Conservation (phyloP, 805 yeast species). For the Kazachstania africana region DNA sequence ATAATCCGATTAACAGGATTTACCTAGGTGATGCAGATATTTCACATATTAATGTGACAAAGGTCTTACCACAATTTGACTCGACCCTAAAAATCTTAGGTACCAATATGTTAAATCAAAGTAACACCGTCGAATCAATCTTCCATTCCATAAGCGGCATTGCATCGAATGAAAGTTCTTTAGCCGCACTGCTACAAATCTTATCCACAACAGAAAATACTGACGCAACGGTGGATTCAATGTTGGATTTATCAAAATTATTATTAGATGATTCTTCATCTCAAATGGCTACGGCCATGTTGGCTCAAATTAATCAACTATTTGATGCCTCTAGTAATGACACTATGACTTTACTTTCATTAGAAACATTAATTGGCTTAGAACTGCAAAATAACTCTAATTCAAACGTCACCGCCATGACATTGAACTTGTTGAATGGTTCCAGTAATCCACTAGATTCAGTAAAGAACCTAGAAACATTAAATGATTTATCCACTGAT, state of each 20-base stretch:
- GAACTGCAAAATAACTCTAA: conserved; percentile 1
- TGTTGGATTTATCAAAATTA: conserved; percentile 21
- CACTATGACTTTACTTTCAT: conserved; percentile 8
- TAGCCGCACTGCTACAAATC: conserved; percentile 19
- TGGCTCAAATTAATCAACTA: conserved; percentile 10
- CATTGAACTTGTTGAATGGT: conserved; percentile 13
- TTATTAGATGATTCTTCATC: conserved; percentile 12
- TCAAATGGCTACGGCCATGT: conserved; percentile 8
- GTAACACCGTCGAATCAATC: conserved; percentile 11
- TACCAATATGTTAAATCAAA: conserved; percentile 21
- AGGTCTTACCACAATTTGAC: conserved; percentile 22
- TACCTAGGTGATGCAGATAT: conserved; percentile 25
- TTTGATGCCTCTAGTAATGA: conserved; percentile 4
- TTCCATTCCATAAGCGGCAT: conserved; percentile 17
- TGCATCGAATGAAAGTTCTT: conserved; percentile 21
- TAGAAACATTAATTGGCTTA: conserved; percentile 11
- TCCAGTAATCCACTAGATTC: conserved; percentile 16
- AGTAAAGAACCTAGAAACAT: conserved; percentile 12
- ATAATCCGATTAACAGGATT: conserved; percentile 19
- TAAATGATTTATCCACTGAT: conserved; percentile 16
- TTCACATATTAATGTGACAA: conserved; percentile 24
- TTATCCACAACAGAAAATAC: conserved; percentile 19
- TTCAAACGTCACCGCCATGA: conserved; percentile 7
- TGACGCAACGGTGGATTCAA: conserved; percentile 13
- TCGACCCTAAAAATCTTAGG: conserved; percentile 23